Evolutionary conservation across 768 basidiomycete species (phyloP).

Genomic region (Russula dissimulans): DNA sequence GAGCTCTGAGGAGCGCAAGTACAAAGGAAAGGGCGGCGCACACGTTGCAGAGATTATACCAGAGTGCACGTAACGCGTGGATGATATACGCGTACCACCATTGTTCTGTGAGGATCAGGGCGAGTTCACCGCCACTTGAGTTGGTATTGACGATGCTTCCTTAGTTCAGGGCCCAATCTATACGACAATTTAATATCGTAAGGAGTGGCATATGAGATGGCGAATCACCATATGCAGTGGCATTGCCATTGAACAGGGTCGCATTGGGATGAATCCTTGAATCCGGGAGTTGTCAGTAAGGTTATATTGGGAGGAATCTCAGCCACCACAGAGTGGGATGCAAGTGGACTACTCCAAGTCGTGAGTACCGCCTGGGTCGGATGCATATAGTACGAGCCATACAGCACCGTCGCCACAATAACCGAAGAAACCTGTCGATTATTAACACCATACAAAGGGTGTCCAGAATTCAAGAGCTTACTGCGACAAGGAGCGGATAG

Average conservation of each 20-base stretch:
- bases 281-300: slow-evolving; percentile 41
- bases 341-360: too few species aligned
- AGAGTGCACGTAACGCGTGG: slow-evolving; percentile 76
- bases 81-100: slow-evolving; percentile 70
- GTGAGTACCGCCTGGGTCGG: too few species aligned
- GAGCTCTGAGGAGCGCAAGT: slow-evolving; percentile 5
- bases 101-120: slow-evolving; percentile 57
- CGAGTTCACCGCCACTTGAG: slow-evolving; percentile 50
- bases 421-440: slow-evolving; percentile 38
- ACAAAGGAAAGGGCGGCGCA: slow-evolving; percentile 24
- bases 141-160: slow-evolving; percentile 61
- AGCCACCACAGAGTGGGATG: not conserved
- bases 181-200: not conserved
- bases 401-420: slow-evolving; percentile 41
- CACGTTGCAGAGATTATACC: slow-evolving; percentile 61
- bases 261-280: slow-evolving; percentile 45
- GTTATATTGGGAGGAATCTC: slow-evolving; percentile 35
- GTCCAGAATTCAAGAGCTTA: slow-evolving; percentile 21
- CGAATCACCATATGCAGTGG: slow-evolving; percentile 37
- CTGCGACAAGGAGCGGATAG: slow-evolving; percentile 27
- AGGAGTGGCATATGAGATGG: not conserved
- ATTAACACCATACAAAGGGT: not conserved
- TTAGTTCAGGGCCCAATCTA: slow-evolving; percentile 65
- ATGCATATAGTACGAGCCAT: slow-evolving; percentile 11
- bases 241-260: slow-evolving; percentile 66